Evolutionary conservation across 202 grass and related monocot species (phyloP).

Genomic region (Thinopyrum obtusiflorum): DNA sequence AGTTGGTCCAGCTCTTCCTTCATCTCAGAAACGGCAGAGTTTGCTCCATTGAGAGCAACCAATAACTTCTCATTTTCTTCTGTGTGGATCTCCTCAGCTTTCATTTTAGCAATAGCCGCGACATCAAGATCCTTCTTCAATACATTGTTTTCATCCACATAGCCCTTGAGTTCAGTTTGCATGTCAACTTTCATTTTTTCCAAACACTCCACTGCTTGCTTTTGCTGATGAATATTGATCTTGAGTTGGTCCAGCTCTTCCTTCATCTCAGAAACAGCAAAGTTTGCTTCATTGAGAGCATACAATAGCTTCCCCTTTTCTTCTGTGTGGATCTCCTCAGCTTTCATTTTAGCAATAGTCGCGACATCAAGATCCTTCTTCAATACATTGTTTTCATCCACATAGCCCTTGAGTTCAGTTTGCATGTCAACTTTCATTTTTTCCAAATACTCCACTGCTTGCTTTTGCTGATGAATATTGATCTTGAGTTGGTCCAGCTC

Average conservation of each 20-base stretch:
- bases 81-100: conserved; percentile 30
- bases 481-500: conserved; percentile 29
- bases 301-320: conserved; percentile 36
- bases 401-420: conserved; percentile 36
- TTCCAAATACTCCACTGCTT: conserved; percentile 36
- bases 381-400: conserved; percentile 28
- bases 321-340: conserved; percentile 34
- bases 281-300: conserved; percentile 46
- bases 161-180: conserved; percentile 41
- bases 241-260: conserved; percentile 30
- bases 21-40: conserved; percentile 36
- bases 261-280: conserved; percentile 37
- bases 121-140: conserved; percentile 50
- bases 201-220: conserved; percentile 33
- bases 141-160: conserved; percentile 24
- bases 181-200: conserved; percentile 32
- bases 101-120: conserved; percentile 33
- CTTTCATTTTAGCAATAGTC: conserved; percentile 38
- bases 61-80: conserved; percentile 42
- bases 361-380: conserved; percentile 46
- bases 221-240: conserved; percentile 40
- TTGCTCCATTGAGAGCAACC: conserved; percentile 40
- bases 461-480: conserved; percentile 41
- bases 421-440: conserved; percentile 35
- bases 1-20: too few species aligned